Evolutionary conservation across 352 stramenopile species (phyloP), one percentile per base, ranked within the genome.

Genomic region (Phytopythium mirpurense): DNA sequence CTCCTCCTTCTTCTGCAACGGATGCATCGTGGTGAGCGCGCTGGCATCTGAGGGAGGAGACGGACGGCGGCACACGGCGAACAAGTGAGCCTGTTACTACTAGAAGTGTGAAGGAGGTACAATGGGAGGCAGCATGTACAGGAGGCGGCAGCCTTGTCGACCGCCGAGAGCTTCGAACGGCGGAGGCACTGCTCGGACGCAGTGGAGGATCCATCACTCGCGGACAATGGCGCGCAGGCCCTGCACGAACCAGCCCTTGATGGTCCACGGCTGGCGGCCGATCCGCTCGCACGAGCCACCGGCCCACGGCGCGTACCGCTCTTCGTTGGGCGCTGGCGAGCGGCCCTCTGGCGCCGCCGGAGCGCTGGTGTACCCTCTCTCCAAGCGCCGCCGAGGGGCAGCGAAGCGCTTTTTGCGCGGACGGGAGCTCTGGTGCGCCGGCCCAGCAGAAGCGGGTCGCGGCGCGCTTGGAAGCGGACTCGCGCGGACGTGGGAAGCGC

Each of bases 181-280:
- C 32, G 32, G 14, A 5, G 11, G 29, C 29, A 32, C 29, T 32
- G 29, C 29, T 9, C 29, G 6, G 32, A 15, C 32, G 11, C 11
- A 5, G 5, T 9, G 5, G 32, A 11, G 5, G 32, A 11, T 5
- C 7, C 21, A 4, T 48, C 24, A 54, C 16, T 56, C 29, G 18
- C 26, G 11, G 38, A 19, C 5, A 29, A 31, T 34, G 26, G 38
- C 21, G 51, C 12, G 38, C 23, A 81, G 53, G 7, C 72, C 72
- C 26, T 67, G 34, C 38, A 70, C 54, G 16, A 83, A 51, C 72
- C 72, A 83, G 40, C 61, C 61, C 19, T 72, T 45, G 29, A 83
- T 80, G 46, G 52, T 72, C 72, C 72, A 83, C 14, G 72, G 72
- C 42, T 72, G 61, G 45, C 51, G 53, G 50, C 65, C 64, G 32